phyloP scores from a whole-genome alignment of 805 yeast genomes.

The Torulaspora delbrueckii region DNA sequence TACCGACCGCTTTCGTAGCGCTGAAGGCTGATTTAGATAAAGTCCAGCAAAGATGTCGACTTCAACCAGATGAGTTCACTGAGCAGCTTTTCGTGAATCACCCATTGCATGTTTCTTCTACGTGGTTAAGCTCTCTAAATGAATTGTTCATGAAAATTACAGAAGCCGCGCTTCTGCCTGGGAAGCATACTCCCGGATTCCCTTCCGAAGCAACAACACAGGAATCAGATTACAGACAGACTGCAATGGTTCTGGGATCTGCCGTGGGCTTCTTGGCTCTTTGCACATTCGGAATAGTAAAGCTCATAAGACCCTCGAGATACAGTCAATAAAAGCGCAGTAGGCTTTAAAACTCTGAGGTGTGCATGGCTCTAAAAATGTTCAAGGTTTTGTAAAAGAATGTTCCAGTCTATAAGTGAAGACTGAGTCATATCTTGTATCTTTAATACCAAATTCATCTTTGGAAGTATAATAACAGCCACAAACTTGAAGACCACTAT shows the following conservation, averaged over 20 bases:
- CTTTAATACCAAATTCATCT: too few species aligned
- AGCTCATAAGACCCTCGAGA: constrained; percentile 27
- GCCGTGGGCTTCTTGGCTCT: constrained; percentile 63
- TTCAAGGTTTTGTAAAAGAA: neutral
- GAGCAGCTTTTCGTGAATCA: constrained; percentile 60
- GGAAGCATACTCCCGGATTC: constrained; percentile 68
- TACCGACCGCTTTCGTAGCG: constrained; percentile 88
- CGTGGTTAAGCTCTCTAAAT: constrained; percentile 81
- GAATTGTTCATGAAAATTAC: constrained; percentile 84
- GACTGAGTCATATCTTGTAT: too few species aligned
- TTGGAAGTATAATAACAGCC: too few species aligned
- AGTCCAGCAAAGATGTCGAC: constrained; percentile 83
- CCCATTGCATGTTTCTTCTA: constrained; percentile 85
- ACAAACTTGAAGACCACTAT: too few species aligned
- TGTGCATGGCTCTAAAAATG: neutral
- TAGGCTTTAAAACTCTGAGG: too few species aligned
- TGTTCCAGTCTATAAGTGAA: too few species aligned
- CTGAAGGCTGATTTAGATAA: constrained; percentile 92
- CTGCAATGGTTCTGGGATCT: constrained; percentile 57
- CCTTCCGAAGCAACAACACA: constrained; percentile 55
- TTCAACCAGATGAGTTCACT: constrained; percentile 85
- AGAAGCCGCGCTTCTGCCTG: constrained; percentile 80
- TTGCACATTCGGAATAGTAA: constrained; percentile 61
- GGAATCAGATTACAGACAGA: constrained; percentile 47
- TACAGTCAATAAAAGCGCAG: neutral